A percentile compares a stretch with the other conserved stretches of the same genome.
phyloP scores from a whole-genome alignment of 257 asterid genomes.

The Jacaranda copaia region DNA sequence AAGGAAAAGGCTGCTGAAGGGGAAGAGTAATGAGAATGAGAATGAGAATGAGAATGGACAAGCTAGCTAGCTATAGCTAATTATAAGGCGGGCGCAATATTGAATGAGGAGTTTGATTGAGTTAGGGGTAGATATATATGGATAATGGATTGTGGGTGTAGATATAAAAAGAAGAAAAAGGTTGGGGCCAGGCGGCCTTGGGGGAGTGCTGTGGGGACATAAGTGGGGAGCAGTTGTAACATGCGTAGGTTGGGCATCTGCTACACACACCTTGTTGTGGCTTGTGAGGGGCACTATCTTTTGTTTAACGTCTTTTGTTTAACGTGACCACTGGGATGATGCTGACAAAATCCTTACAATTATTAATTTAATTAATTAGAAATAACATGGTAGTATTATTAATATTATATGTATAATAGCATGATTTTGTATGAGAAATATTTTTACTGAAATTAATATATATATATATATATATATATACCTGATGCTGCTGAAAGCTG shows the following conservation, averaged over 20 bases:
- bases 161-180: not conserved
- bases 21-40: too few species aligned
- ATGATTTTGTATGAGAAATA: too few species aligned
- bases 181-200: not conserved
- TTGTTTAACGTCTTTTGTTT: constrained; percentile 26
- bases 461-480: too few species aligned
- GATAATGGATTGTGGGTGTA: not conserved
- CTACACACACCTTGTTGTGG: constrained; percentile 44
- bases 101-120: not conserved
- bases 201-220: not conserved
- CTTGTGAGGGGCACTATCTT: constrained; percentile 51
- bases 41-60: too few species aligned
- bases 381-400: too few species aligned
- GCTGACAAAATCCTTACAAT: not conserved
- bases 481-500: too few species aligned
- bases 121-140: not conserved
- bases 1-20: too few species aligned
- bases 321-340: constrained; percentile 15
- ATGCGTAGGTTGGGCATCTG: constrained; percentile 65
- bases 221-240: constrained; percentile 50
- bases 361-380: not conserved
- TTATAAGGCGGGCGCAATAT: too few species aligned
- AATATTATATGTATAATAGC: too few species aligned
- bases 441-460: too few species aligned
- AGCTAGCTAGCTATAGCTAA: too few species aligned